Evolutionary conservation across 1,284 basidiomycete genomes (phyloP).

Genomic region (Cutaneotrichosporon spelunceum): DNA sequence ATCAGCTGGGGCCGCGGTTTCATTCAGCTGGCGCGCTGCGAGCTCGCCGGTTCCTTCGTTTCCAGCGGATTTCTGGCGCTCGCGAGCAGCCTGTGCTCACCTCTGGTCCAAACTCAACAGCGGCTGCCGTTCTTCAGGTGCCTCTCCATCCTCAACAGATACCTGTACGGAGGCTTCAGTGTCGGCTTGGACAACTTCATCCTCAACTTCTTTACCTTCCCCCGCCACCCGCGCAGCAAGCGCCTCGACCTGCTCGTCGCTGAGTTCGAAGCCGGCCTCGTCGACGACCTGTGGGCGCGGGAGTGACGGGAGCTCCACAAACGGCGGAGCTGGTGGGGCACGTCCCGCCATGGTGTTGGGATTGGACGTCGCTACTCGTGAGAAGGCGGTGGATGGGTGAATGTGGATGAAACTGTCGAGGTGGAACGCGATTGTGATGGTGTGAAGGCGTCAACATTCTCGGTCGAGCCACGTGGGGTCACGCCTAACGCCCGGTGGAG

Average conservation of each 20-base stretch:
- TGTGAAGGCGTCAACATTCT: conserved; percentile 1
- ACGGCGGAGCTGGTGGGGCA: conserved; percentile 19
- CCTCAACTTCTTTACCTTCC: conserved; percentile 3
- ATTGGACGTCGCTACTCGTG: not conserved
- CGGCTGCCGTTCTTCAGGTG: conserved; percentile 21
- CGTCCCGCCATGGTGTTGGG: conserved; percentile 16
- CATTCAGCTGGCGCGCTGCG: not conserved
- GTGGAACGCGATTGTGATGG: not conserved
- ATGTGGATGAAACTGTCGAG: not conserved
- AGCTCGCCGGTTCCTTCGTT: not conserved
- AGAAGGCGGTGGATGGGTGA: not conserved
- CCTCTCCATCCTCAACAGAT: conserved; percentile 14
- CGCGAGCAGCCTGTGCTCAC: conserved; percentile 22
- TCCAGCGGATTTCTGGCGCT: not conserved
- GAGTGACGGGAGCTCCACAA: conserved; percentile 32
- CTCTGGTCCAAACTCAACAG: conserved; percentile 38
- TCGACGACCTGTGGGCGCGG: conserved; percentile 37
- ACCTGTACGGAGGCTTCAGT: conserved; percentile 14
- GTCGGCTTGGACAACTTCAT: conserved; percentile 23
- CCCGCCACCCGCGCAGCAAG: conserved; percentile 27
- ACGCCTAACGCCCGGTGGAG: not conserved
- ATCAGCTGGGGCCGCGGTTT: not conserved
- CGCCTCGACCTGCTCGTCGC: conserved; percentile 41
- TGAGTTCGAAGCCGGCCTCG: conserved; percentile 37
- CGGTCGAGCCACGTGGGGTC: not conserved